Evolutionary conservation across 306 rosid genomes (phyloP).

Genomic region (Fragaria ananassa): DNA sequence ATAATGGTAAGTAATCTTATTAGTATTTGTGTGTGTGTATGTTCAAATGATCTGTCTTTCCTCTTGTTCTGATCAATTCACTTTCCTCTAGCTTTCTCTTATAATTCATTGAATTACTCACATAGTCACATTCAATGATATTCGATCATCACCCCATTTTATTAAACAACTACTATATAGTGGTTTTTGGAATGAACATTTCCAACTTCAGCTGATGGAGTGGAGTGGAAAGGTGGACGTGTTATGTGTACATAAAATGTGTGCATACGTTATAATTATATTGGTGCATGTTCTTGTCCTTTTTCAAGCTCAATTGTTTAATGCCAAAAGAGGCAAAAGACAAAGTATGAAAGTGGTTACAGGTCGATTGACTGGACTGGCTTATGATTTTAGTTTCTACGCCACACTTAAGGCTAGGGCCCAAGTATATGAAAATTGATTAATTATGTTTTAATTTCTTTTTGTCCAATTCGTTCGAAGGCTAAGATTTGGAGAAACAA

Average conservation of each 20-base stretch:
- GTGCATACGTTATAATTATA: conserved; percentile 5
- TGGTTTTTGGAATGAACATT: conserved; percentile 27
- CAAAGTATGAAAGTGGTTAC: conserved; percentile 32
- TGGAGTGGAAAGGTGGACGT: conserved; percentile 16
- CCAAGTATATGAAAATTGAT: conserved; percentile 16
- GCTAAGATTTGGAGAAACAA: conserved; percentile 6
- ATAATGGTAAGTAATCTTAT: too few species aligned
- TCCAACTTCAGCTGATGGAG: conserved; percentile 31
- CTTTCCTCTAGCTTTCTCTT: background rate
- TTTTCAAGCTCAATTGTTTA: conserved; percentile 11
- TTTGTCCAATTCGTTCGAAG: background rate
- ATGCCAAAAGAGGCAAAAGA: conserved; percentile 25
- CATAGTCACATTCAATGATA: background rate
- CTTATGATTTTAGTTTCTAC: conserved; percentile 17
- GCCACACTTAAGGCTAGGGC: conserved; percentile 21
- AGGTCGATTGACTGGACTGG: conserved; percentile 31
- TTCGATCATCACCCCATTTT: background rate
- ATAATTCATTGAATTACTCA: too few species aligned
- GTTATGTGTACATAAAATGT: background rate
- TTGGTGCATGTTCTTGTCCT: background rate
- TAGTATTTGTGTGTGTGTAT: too few species aligned
- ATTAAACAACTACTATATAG: background rate
- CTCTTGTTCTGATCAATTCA: background rate
- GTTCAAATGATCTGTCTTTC: too few species aligned
- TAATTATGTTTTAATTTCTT: background rate